These are phyloP conservation scores for Murraya koenigii DNA, from an alignment of 345 rosid genomes.

Conservation along the genomic window DNA sequence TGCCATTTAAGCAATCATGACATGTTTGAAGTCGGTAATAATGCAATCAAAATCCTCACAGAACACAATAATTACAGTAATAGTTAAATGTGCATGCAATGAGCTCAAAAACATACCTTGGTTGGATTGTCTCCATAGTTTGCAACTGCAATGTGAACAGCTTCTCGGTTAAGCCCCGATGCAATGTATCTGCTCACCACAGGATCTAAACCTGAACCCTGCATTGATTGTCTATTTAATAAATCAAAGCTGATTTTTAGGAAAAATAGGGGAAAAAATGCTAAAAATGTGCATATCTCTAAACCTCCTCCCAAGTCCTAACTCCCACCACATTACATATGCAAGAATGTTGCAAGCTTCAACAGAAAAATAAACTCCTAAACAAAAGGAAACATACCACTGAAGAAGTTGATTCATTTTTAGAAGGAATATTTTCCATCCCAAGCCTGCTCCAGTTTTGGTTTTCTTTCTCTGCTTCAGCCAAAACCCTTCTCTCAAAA, in stretches of 20 bases:
- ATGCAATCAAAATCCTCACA: background rate
- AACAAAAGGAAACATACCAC: constrained; percentile 30
- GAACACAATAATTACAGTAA: background rate
- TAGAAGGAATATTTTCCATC: constrained; percentile 55
- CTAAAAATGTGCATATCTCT: background rate
- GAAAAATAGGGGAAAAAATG: background rate
- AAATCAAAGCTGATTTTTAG: background rate
- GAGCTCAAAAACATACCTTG: constrained; percentile 42
- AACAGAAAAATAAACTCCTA: background rate
- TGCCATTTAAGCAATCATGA: background rate
- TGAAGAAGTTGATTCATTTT: constrained; percentile 45
- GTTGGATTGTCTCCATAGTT: constrained; percentile 85
- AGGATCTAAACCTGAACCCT: constrained; percentile 60
- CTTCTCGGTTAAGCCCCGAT: constrained; percentile 63
- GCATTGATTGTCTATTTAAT: constrained; percentile 19
- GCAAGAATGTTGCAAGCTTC: background rate
- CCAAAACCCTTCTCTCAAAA: constrained; percentile 62
- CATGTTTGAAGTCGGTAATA: background rate
- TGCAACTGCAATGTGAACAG: constrained; percentile 69
- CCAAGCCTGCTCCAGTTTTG: constrained; percentile 73
- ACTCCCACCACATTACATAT: background rate
- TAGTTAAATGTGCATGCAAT: background rate
- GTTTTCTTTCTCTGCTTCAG: constrained; percentile 70
- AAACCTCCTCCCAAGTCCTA: background rate
- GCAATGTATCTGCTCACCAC: constrained; percentile 65